Percentiles rank a stretch among this genome's conserved stretches.
Evolutionary conservation across 2,329 filamentous ascomycete species (phyloP).

Genomic region (Fusarium caatingaense): DNA sequence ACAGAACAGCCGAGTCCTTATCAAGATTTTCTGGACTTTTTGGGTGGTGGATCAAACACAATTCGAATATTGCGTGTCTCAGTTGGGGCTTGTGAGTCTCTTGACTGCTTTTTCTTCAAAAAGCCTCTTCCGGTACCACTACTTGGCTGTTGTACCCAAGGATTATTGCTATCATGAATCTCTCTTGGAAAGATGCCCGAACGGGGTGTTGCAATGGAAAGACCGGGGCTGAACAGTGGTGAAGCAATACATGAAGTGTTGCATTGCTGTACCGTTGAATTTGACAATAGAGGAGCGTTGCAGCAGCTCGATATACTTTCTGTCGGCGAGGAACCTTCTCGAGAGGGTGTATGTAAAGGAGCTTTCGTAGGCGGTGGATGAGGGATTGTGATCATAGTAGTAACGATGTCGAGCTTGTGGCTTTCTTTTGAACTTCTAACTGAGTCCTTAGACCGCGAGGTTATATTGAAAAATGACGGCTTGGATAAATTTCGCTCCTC

Average conservation of each 20-base stretch:
- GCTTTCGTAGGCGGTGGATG: conserved; percentile 35
- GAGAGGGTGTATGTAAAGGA: conserved; percentile 23
- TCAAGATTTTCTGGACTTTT: conserved; percentile 22
- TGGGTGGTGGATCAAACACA: conserved; percentile 55
- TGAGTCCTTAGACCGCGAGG: conserved; percentile 19
- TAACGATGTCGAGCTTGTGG: conserved; percentile 33
- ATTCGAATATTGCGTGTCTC: conserved; percentile 53
- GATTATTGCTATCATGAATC: conserved; percentile 20
- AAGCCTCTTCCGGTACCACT: conserved; percentile 21
- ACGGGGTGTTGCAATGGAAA: conserved; percentile 39
- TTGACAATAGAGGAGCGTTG: conserved; percentile 51
- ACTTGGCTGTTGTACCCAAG: conserved; percentile 35
- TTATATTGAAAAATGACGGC: neutral
- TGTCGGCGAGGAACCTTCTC: conserved; percentile 47
- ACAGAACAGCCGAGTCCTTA: neutral
- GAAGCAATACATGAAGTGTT: conserved; percentile 42
- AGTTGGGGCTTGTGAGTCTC: conserved; percentile 49
- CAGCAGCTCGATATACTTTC: conserved; percentile 51
- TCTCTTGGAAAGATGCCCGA: conserved; percentile 25
- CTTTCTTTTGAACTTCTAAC: conserved; percentile 4
- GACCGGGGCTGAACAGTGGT: conserved; percentile 40
- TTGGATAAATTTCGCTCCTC: conserved; percentile 37
- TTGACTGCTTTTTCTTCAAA: conserved; percentile 38
- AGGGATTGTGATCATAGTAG: conserved; percentile 28
- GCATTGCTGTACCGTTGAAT: conserved; percentile 46